Conservation (phyloP, 2,329 filamentous ascomycete species). For the Aureobasidium musti region DNA sequence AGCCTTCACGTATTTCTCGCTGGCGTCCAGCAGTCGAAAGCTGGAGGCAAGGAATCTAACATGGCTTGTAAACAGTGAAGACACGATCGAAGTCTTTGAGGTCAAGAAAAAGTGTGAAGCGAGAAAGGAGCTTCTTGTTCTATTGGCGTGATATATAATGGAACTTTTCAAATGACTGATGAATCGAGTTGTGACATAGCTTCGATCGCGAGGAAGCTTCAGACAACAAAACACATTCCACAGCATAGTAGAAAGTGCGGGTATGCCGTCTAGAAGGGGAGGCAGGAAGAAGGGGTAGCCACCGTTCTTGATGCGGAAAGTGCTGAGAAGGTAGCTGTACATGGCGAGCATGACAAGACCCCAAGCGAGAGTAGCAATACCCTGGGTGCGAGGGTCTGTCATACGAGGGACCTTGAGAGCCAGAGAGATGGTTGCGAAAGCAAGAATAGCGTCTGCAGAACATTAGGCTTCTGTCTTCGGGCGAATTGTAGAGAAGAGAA, state of each 20-base stretch:
- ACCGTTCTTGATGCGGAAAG: constrained; percentile 92
- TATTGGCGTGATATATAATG: neutral
- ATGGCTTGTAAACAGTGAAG: too few species aligned
- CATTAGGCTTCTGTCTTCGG: constrained; percentile 10
- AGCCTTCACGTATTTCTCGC: too few species aligned
- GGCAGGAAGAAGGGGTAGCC: constrained; percentile 94
- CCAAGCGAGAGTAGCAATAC: constrained; percentile 80
- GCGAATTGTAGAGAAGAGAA: constrained; percentile 35
- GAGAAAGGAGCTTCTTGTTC: neutral
- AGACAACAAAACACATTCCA: neutral
- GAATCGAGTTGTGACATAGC: neutral
- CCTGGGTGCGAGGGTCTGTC: constrained; percentile 71
- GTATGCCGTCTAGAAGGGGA: constrained; percentile 63
- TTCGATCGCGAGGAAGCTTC: neutral
- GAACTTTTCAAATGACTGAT: neutral
- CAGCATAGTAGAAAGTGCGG: neutral
- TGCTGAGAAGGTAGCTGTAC: constrained; percentile 91
- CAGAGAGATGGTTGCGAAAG: constrained; percentile 88
- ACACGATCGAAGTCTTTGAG: too few species aligned
- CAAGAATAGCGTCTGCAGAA: constrained; percentile 69
- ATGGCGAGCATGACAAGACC: constrained; percentile 72
- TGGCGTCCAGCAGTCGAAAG: too few species aligned
- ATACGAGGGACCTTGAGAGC: constrained; percentile 92
- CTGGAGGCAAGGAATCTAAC: neutral
- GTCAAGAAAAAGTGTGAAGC: too few species aligned